Conservation (phyloP, 176 grass and related monocot species). For the Paspalum notatum region DNA sequence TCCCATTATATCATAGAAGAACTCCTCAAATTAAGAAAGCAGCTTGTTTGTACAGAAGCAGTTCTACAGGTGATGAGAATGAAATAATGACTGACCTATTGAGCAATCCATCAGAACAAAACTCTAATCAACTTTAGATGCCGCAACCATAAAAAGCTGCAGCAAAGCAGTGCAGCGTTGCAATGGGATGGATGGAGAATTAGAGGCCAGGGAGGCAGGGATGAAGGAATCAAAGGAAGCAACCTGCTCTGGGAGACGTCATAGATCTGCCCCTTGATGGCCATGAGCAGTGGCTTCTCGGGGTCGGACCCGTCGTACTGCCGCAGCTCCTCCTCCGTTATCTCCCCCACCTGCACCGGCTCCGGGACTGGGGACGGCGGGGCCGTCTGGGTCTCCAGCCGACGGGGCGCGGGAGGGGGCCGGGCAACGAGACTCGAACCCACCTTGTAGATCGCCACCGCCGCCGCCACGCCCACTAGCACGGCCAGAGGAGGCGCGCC, state of each 20-base stretch:
- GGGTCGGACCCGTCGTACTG: slow-evolving; percentile 77
- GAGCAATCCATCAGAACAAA: not conserved
- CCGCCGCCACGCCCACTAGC: slow-evolving; percentile 57
- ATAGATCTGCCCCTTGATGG: slow-evolving; percentile 95
- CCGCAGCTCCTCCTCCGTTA: slow-evolving; percentile 72
- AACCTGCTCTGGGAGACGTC: slow-evolving; percentile 90
- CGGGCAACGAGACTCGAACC: slow-evolving; percentile 53
- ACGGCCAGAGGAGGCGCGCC: slow-evolving; percentile 59
- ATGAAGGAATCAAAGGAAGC: not conserved
- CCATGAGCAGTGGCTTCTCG: slow-evolving; percentile 84
- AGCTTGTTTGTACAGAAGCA: not conserved
- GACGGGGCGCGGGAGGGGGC: slow-evolving; percentile 13
- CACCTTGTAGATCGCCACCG: slow-evolving; percentile 60
- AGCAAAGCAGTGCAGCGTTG: not conserved
- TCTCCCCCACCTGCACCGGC: slow-evolving; percentile 74
- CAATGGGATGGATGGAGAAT: not conserved
- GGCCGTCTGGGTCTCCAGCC: not conserved
- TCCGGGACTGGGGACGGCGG: slow-evolving; percentile 49
- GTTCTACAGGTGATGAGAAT: not conserved
- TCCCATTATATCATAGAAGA: not conserved
- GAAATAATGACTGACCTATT: not conserved
- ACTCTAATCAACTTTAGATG: not conserved
- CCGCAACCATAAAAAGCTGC: not conserved
- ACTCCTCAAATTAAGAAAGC: too few relatives aligned
- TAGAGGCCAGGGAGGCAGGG: not conserved